Base-by-base conservation (phyloP, 805 yeast genomes). In the Candida pini region DNA sequence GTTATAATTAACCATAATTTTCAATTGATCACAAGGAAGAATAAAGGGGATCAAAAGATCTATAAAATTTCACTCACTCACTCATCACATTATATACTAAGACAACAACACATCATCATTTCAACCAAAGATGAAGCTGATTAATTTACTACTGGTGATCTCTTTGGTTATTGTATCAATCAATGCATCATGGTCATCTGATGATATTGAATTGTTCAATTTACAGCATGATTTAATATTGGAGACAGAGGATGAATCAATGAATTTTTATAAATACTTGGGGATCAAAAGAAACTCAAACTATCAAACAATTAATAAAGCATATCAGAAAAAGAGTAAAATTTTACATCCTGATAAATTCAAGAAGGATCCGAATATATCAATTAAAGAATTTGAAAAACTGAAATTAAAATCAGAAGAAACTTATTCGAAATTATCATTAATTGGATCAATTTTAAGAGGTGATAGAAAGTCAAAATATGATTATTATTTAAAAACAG, bases 291-390 rank as follows among this genome's bases (percentile, higher is more conserved):
- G 62, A 26, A 60, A 64, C 21, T 64, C 81, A 1, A 57, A 70
- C 1, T 51, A 62, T 26, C 73, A 73, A 25, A 78, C 78, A 41
- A 75, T 83, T 33, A 65, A 65, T 35, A 76, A 73, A 45, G 81
- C 83, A 16, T 81, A 83, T 62, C 77, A 85, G 52, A 80, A 76
- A 48, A 53, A 81, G 21, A 79, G 95, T 3, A 68, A 81, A 34
- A 68, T 66, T 42, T 67, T 82, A 46, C 98, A 90, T 54, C 98
- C 98, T 0, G 98, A 90, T 60, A 88, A 90, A 57, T 58, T 61
- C 20, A 62, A 58, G 32, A 62, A 62, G 29, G 57, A 54, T 36
- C 67, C 65, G 36, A 68, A 63, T 28, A 28, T 35, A 21, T 54
- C 59, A 42, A 55, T 56, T n/a, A 53, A 39, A 33, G 33, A 41